Base-by-base conservation (phyloP, 495 filamentous ascomycete species). In the Geoglossum glabrum region DNA sequence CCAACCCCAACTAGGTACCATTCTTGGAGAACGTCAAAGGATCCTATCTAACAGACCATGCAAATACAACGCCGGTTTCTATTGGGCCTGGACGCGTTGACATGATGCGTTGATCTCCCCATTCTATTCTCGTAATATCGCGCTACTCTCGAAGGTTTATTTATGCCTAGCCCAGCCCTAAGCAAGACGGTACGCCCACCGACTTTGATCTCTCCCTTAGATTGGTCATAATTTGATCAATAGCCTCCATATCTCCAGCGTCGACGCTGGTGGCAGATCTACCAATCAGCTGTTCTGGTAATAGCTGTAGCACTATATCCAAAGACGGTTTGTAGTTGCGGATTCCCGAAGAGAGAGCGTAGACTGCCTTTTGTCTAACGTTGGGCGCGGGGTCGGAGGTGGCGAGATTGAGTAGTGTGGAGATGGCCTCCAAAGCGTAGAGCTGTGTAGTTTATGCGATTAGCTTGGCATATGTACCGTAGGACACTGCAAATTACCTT, bases 321-420 rank as follows among this genome's bases (percentile, higher is more conserved):
- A 86, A 68, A 10, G 78, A 80, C 0, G 87, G 85, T 68, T 90
- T 88, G 66, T 84, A 90, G 67, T 98, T 98, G 66, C 92, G 77
- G 27, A 86, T 76, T 0, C 76, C 85, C 23, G 79, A 85, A 57
- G 87, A 94, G 19, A 98, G 73, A 27, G 93, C 93, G 64, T 84
- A 87, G 27, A 93, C 73, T 11, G 88, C 85, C 74, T 95, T 97
- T 66, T 84, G 80, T 62, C 90, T 77, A n/a, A 89, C 82, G 38
- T 70, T 72, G 40, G 76, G 69, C 66, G 82, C 78, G 0, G 68
- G 61, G 59, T 83, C 84, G 46, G 72, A 67, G 9, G 76, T 72
- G 17, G 84, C 79, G 50, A 95, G 65, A 11, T 73, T 69, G 7
- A 86, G 79, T 19, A 97, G 74, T 40, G 67, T 77, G 51, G 81